A percentile compares a stretch with the other conserved stretches of the same genome.
Conservation (phyloP, 1,139 yeast genomes). For the Geotrichum reessii region DNA sequence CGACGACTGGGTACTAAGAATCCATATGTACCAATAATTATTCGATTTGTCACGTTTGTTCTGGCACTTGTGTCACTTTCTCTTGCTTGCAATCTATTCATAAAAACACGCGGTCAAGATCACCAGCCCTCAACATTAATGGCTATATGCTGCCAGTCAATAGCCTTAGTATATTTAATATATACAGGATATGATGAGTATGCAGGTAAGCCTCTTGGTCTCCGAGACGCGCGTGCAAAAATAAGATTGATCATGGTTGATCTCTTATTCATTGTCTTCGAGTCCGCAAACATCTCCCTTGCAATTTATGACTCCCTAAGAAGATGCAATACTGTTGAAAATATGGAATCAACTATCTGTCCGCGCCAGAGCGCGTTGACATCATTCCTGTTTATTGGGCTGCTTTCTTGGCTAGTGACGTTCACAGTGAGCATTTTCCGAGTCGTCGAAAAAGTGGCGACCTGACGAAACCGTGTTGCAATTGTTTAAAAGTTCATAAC, state of each 20-base stretch:
- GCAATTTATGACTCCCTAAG: slow-evolving; percentile 73
- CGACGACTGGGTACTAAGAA: slow-evolving; percentile 55
- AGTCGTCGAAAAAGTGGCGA: slow-evolving; percentile 5
- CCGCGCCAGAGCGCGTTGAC: slow-evolving; percentile 2
- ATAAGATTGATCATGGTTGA: slow-evolving; percentile 73
- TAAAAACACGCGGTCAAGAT: slow-evolving; percentile 31
- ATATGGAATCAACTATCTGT: not conserved
- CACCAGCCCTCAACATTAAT: slow-evolving; percentile 88
- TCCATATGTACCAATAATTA: slow-evolving; percentile 72
- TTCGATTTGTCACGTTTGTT: slow-evolving; percentile 61
- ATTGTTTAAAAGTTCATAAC: not conserved
- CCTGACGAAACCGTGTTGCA: not conserved
- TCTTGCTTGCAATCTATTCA: slow-evolving; percentile 27
- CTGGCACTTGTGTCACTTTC: slow-evolving; percentile 30
- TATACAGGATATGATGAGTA: slow-evolving; percentile 89
- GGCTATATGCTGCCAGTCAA: slow-evolving; percentile 79
- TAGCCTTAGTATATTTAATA: slow-evolving; percentile 67
- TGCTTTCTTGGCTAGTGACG: slow-evolving; percentile 10
- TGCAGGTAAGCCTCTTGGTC: slow-evolving; percentile 83
- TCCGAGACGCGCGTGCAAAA: slow-evolving; percentile 76
- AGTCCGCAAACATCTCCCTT: slow-evolving; percentile 81
- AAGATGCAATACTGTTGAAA: slow-evolving; percentile 51
- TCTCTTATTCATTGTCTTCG: slow-evolving; percentile 78
- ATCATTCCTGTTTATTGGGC: not conserved
- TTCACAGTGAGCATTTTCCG: slow-evolving; percentile 8